A percentile compares a stretch with the other conserved stretches of the same genome.
Conservation (phyloP, 2,329 filamentous ascomycete species). For the Aspergillus quadricinctus region DNA sequence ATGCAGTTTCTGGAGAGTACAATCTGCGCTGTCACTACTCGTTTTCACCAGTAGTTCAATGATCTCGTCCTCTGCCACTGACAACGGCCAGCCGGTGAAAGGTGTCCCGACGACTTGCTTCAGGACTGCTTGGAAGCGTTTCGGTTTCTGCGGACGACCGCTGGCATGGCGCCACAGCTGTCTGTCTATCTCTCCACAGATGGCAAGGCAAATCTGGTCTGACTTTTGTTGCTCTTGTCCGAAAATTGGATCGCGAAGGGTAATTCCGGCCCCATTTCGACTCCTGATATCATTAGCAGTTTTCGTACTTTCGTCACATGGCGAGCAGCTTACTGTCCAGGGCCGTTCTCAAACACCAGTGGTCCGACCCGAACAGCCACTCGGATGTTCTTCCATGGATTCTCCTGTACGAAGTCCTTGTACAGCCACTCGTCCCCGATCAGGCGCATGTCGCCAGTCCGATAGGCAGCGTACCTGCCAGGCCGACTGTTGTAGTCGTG, state of each 20-base stretch:
- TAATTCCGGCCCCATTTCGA: slow-evolving; percentile 12
- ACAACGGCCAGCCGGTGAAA: slow-evolving; percentile 27
- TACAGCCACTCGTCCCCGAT: slow-evolving; percentile 23
- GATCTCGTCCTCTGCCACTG: slow-evolving; percentile 18
- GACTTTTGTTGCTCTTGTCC: background rate
- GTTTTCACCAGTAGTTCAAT: slow-evolving; percentile 13
- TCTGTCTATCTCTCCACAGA: background rate
- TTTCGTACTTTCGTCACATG: background rate
- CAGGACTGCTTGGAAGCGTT: slow-evolving; percentile 37
- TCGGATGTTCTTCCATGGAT: slow-evolving; percentile 39
- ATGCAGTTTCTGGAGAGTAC: background rate
- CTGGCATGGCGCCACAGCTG: slow-evolving; percentile 8
- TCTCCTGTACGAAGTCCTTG: slow-evolving; percentile 24
- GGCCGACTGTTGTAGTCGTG: background rate
- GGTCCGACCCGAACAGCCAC: slow-evolving; percentile 40
- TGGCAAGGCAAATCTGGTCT: background rate
- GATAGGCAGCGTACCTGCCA: background rate
- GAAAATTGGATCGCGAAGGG: slow-evolving; percentile 9
- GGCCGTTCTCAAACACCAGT: slow-evolving; percentile 40
- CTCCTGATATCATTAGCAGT: slow-evolving; percentile 4
- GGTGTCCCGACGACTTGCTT: slow-evolving; percentile 40
- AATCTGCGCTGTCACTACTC: background rate
- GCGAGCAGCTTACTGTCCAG: slow-evolving; percentile 27
- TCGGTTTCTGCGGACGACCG: slow-evolving; percentile 8
- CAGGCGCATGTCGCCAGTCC: slow-evolving; percentile 5